A percentile compares a stretch with the other conserved stretches of the same genome.
These are phyloP conservation scores for Laburnicola sp. DNA, from an alignment of 2,329 filamentous ascomycete species.

Conservation along the genomic window DNA sequence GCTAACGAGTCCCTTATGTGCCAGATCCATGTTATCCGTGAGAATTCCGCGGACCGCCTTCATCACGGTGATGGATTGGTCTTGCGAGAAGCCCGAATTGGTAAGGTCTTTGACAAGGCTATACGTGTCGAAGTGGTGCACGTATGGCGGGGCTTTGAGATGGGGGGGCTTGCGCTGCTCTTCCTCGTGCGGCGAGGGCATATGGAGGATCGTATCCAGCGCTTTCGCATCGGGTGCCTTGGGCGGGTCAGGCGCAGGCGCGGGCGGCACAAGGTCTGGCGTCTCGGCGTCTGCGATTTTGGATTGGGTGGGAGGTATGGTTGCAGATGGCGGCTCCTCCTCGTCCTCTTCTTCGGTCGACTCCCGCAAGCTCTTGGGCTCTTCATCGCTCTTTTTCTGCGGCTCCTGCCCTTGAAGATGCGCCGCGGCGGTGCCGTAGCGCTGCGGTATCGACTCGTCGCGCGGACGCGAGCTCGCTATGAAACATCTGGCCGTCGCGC, in stretches of 20 bases:
- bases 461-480: conserved; percentile 2
- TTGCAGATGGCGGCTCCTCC: conserved; percentile 18
- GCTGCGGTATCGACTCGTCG: conserved; percentile 31
- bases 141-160: conserved; percentile 73
- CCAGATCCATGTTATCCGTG: conserved; percentile 76
- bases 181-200: conserved; percentile 44
- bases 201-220: conserved; percentile 47
- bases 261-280: conserved; percentile 16
- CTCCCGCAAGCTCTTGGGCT: conserved; percentile 4
- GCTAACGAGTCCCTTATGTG: conserved; percentile 77
- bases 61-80: conserved; percentile 84
- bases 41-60: conserved; percentile 82
- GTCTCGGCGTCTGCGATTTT: conserved; percentile 16
- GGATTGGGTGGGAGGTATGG: conserved; percentile 18
- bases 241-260: conserved; percentile 25
- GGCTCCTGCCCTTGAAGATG: conserved; percentile 33
- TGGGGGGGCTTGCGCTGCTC: conserved; percentile 62
- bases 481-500: conserved; percentile 6
- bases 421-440: conserved; percentile 52
- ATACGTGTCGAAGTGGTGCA: conserved; percentile 97
- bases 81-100: conserved; percentile 68
- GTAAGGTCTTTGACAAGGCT: conserved; percentile 80
- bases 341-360: conserved; percentile 30
- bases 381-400: conserved; percentile 5
- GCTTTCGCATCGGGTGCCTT: conserved; percentile 37